Evolutionary conservation across 352 stramenopile species (phyloP), one percentile per base, ranked within the genome.

Genomic region (Phytophthora megakarya): DNA sequence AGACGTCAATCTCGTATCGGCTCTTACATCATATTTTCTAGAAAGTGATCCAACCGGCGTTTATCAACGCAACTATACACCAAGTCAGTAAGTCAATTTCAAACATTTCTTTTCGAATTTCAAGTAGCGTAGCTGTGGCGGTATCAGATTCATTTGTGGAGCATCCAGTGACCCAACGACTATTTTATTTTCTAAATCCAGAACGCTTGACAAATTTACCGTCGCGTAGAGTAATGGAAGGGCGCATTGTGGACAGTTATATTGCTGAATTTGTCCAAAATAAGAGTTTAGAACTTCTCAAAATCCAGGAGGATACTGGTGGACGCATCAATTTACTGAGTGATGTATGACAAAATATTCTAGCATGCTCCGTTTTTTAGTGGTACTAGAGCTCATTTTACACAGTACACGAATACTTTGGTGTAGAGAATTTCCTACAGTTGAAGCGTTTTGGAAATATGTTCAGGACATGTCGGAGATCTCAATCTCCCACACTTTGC

Each of bases 341-440:
- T 26, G 53, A 42, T 18, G 19, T 55, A 0, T 55, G 33, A 45
- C 44, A 56, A 51, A 65, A 59, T 32, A 58, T 65, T 11, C n/a
- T n/a, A n/a, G n/a, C n/a, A n/a, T n/a, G n/a, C n/a, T n/a, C n/a
- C n/a, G n/a, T n/a, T n/a, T n/a, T n/a, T n/a, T n/a, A n/a, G 43
- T 53, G 53, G 53, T 59, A 23, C 16, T 11, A 15, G 1, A 25
- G 28, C 38, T 15, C 15, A 21, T 6, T 61, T 15, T 61, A 49
- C n/a, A 43, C 21, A 33, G 38, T 5, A 11, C 22, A 3, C 4
- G 45, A 53, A 8, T 10, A 11, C 5, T 1, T 28, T n/a, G 0
- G 40, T 47, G 10, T 22, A 22, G 30, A 1, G 40, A 47, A 18
- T 48, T 58, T 48, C 25, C 25, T 16, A 56, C 28, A 30, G 33